Conservation (phyloP, 2,329 filamentous ascomycete genomes). For the Cryphonectria nitschkei region DNA sequence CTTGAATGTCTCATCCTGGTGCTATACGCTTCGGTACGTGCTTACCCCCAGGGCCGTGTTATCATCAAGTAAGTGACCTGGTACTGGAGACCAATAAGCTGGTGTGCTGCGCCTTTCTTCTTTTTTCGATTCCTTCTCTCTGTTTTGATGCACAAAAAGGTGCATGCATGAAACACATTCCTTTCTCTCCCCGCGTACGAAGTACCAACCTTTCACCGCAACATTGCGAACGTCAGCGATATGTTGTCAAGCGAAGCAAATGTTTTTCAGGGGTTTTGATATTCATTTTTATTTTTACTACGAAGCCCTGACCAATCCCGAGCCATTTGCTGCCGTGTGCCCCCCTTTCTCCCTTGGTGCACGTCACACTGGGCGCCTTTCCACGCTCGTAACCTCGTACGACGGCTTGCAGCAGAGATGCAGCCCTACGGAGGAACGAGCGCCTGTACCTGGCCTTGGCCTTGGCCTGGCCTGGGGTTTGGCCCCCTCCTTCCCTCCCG, state of each 20-base stretch:
- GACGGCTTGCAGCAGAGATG: slow-evolving; percentile 4
- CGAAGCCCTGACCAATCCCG: not conserved
- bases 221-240: not conserved
- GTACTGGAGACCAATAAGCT: too few species aligned
- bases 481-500: too few species aligned
- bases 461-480: too few species aligned
- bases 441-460: slow-evolving; percentile 5
- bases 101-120: too few species aligned
- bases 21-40: not conserved
- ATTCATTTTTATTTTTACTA: too few species aligned
- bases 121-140: too few species aligned
- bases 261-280: not conserved
- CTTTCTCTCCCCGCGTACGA: not conserved
- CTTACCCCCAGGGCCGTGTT: not conserved
- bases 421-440: slow-evolving; percentile 13
- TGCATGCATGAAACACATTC: not conserved
- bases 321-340: not conserved
- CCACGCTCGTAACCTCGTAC: slow-evolving; percentile 1
- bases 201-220: not conserved
- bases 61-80: not conserved
- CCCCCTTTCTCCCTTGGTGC: not conserved
- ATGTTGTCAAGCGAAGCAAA: too few species aligned
- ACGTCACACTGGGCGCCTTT: slow-evolving; percentile 4
- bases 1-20: not conserved
- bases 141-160: too few species aligned